Base-by-base conservation (phyloP, 371 early-diverging fungal species). In the Mortierella sp. region DNA sequence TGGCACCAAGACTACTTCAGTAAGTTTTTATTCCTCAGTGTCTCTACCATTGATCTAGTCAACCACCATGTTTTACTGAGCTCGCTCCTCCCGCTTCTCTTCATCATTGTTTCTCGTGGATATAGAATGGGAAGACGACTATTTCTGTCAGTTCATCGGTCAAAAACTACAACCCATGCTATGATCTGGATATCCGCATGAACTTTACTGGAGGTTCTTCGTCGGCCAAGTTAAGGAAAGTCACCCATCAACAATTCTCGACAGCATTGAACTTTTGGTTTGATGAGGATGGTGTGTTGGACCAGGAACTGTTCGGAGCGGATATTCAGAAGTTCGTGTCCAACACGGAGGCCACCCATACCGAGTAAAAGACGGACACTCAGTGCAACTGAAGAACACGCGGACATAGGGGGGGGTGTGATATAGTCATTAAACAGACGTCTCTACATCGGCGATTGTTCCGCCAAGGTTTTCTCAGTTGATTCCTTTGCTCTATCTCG, bases 251-350 rank as follows among this genome's bases (percentile, higher is more conserved):
- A 48, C 50, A 61, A 34, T 76, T 61, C 54, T 76, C 76, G 54
- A 76, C 76, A 43, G 69, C 65, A 5, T 69, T 76, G 58, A 53
- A 47, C 26, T 76, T 38, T 52, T 76, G 76, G 76, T 76, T 65
- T 27, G 70, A 76, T 34, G 76, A 76, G 63, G 76, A 76, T 27
- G 76, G 76, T 54, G 76, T 66, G 28, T 34, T 76, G 59, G 76
- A 54, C 28, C 64, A 68, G 24, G 76, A 76, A 30, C 58, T 51
- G 47, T 69, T 76, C 43, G 76, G 70, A 59, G 70, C 69, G 3
- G 70, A 76, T 30, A 47, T 76, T 19, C 27, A 16, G 2, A 69
- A 69, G 51, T 76, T 76, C 50, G 39, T 76, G 47, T 62, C 76
- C 47, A 76, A 76, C 62, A 76, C 76, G 1, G 70, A 76, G 59